phyloP scores from a whole-genome alignment of 2,329 filamentous ascomycete genomes.

The Trichoderma sp. region DNA sequence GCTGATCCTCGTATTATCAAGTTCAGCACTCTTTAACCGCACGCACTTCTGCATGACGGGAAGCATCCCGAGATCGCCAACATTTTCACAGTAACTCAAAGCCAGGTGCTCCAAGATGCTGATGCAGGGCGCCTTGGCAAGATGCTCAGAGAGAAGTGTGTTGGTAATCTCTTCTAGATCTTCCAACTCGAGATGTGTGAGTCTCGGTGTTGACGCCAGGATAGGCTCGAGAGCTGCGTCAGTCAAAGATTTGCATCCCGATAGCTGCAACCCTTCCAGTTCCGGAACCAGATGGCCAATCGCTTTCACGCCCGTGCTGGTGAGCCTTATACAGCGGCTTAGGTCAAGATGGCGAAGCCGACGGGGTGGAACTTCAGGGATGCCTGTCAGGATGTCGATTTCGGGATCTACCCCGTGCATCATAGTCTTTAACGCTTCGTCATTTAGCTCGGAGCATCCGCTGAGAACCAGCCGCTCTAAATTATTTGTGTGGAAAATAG shows the following conservation, averaged over 20 bases:
- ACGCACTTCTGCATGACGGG: constrained; percentile 78
- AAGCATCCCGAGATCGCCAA: constrained; percentile 83
- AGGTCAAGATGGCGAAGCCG: constrained; percentile 83
- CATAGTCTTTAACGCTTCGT: constrained; percentile 73
- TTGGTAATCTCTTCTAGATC: constrained; percentile 82
- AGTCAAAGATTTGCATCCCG: constrained; percentile 73
- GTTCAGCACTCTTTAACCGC: constrained; percentile 70
- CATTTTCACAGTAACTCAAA: constrained; percentile 84
- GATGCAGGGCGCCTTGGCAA: constrained; percentile 78
- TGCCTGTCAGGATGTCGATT: constrained; percentile 77
- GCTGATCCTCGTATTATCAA: constrained; percentile 92
- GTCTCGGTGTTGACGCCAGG: constrained; percentile 71
- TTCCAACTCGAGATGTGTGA: constrained; percentile 89
- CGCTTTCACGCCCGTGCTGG: constrained; percentile 69
- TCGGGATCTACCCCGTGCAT: constrained; percentile 76
- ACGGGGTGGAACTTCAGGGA: constrained; percentile 75
- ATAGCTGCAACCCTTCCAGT: constrained; percentile 82
- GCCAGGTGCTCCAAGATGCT: constrained; percentile 76
- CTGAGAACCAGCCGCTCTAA: constrained; percentile 82
- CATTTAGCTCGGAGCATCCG: constrained; percentile 77
- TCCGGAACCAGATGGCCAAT: constrained; percentile 76
- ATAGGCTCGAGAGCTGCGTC: constrained; percentile 74
- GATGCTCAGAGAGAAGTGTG: constrained; percentile 67
- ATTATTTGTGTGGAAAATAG: constrained; percentile 78
- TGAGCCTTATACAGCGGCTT: constrained; percentile 75